Evolutionary conservation across 129 eudicot genomes (phyloP).

Genomic region (Escallonia rubra): DNA sequence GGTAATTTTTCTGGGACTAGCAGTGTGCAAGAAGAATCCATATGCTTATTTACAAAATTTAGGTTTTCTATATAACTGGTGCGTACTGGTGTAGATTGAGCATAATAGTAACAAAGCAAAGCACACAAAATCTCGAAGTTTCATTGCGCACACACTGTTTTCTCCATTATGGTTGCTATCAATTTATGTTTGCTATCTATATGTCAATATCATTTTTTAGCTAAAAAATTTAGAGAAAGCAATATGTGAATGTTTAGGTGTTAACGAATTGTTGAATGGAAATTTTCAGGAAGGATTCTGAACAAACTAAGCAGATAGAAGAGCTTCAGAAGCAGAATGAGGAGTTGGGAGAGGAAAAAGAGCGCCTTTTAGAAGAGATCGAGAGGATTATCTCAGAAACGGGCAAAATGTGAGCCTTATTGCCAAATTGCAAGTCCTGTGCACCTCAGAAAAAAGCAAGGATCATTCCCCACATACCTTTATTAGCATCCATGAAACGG

Average conservation of each 20-base stretch:
- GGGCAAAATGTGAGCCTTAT: constrained; percentile 36
- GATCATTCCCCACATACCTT: background rate
- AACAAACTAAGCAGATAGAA: constrained; percentile 75
- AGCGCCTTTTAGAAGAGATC: constrained; percentile 65
- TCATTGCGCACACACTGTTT: no score
- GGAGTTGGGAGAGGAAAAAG: constrained; percentile 60
- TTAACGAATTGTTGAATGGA: background rate
- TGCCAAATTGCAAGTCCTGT: constrained; percentile 1
- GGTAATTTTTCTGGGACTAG: background rate
- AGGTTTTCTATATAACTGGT: no score
- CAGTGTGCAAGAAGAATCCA: background rate
- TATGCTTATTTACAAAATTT: no score
- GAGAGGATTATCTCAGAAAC: constrained; percentile 53
- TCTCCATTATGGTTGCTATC: no score
- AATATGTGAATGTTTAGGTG: background rate
- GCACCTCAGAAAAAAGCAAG: background rate
- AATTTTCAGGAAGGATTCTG: constrained; percentile 71
- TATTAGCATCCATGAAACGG: background rate
- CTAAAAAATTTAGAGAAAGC: no score
- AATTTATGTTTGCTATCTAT: no score
- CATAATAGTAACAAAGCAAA: no score
- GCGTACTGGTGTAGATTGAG: no score
- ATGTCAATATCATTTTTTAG: no score
- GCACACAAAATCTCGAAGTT: no score
- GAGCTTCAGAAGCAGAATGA: constrained; percentile 69